These are phyloP conservation scores for Saccharum officinarum DNA, from an alignment of 176 grass and related monocot species.

Conservation along the genomic window DNA sequence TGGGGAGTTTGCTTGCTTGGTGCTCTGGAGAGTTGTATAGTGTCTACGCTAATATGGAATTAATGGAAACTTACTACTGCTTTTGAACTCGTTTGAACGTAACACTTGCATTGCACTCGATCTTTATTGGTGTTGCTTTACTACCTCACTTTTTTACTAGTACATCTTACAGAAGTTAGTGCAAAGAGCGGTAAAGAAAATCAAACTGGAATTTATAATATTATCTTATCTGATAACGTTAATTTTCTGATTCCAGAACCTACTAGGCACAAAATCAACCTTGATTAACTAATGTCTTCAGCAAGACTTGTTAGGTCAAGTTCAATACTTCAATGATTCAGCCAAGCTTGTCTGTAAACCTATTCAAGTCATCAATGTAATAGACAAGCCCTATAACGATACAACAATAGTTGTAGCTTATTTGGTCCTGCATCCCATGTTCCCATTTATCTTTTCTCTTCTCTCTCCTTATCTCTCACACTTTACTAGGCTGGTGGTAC, in stretches of 20 bases:
- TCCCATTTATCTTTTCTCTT: background rate
- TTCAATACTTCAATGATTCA: background rate
- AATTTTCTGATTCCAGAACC: background rate
- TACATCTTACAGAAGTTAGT: background rate
- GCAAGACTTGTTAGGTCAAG: background rate
- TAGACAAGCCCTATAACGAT: background rate
- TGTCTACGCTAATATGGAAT: slow-evolving; percentile 48
- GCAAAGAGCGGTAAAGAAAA: background rate
- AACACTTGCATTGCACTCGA: background rate
- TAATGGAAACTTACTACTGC: slow-evolving; percentile 40
- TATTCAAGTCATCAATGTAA: background rate
- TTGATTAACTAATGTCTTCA: background rate
- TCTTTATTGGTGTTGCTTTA: background rate
- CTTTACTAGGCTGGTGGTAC: background rate
- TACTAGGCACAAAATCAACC: background rate
- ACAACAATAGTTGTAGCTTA: background rate
- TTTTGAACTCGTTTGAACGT: slow-evolving; percentile 3
- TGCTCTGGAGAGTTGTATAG: slow-evolving; percentile 43
- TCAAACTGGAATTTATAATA: background rate
- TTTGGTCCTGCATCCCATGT: background rate
- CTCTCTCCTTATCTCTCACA: background rate
- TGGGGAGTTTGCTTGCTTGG: background rate
- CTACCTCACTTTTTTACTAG: background rate
- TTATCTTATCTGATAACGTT: background rate
- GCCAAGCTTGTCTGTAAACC: background rate